Base-by-base conservation (phyloP, 2,329 filamentous ascomycete genomes). In the Nothophoma quercina region DNA sequence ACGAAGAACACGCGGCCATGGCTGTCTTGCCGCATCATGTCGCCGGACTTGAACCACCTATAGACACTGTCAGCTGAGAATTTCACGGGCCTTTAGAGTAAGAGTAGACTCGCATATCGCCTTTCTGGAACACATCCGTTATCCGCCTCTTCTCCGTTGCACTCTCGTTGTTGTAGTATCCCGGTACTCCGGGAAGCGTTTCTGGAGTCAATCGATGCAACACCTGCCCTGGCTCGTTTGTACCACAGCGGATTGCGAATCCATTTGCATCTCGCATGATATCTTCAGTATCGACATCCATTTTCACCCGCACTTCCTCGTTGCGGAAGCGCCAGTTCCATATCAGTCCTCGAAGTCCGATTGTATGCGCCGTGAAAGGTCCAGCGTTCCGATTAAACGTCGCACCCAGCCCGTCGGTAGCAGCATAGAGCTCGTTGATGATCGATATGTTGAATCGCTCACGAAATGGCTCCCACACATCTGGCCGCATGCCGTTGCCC, bases 401-500 rank as follows among this genome's bases (percentile, higher is more conserved):
- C 4, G 67, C 42, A 0, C 68, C 72, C 7, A 75, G 35, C 2
- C 74, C 75, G 53, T 77, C 75, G 1, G 74, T 76, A 7, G 72
- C 72, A 2, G 71, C 73, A 45, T 75, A 77, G 13, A 77, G 56
- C 56, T 77, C 75, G 29, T 74, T 68, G 48, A 77, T 75, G 15
- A 69, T 58, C 4, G 70, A 68, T 30, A 77, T 75, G 12, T 65
- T 65, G 52, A 77, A 77, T 2, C 75, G 65, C 41, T 75, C 58
- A 15, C 72, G 66, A 49, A 77, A 77, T 0, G 60, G 63, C 46
- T 74, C 71, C 73, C 75, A 77, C 0, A 77, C 73, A 52, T 77
- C 75, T 10, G 73, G 71, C 10, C 75, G 55, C 70, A 77, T 74
- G n/a, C 75, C 75, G 41, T 77, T 77, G 10, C 74, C 74, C 69